These are phyloP conservation scores for Trichophyton simii DNA, from an alignment of 2,329 filamentous ascomycete genomes.

Conservation along the genomic window DNA sequence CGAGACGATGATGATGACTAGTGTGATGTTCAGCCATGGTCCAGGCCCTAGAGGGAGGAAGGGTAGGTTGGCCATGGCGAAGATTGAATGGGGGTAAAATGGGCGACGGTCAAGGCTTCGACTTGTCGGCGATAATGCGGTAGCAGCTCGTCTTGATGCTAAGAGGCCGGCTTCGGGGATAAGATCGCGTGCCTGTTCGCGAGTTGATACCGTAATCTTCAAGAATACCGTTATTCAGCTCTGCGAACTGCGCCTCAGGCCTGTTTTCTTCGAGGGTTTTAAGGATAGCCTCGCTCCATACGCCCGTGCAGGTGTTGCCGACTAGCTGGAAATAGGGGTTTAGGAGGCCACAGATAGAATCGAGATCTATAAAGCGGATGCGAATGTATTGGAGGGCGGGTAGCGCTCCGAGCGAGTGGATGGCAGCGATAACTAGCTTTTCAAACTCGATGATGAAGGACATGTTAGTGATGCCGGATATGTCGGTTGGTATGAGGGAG, in stretches of 20 bases:
- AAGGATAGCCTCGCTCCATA: conserved; percentile 60
- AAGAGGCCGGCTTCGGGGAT: conserved; percentile 27
- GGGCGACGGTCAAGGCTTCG: conserved; percentile 16
- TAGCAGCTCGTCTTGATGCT: conserved; percentile 31
- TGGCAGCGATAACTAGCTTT: conserved; percentile 50
- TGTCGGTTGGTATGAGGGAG: conserved; percentile 43
- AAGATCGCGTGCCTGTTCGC: conserved; percentile 24
- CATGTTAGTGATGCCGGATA: conserved; percentile 58
- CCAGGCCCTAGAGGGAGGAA: too few species aligned
- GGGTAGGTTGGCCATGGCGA: too few species aligned
- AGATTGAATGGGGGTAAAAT: background rate
- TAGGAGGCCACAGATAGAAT: conserved; percentile 56
- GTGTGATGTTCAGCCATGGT: background rate
- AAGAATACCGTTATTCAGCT: conserved; percentile 53
- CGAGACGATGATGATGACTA: background rate
- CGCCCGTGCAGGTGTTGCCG: conserved; percentile 50
- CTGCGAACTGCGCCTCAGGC: conserved; percentile 46
- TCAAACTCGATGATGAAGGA: conserved; percentile 62
- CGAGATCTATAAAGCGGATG: conserved; percentile 64
- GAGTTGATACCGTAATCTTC: conserved; percentile 22
- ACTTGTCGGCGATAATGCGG: conserved; percentile 29
- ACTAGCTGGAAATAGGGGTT: conserved; percentile 61
- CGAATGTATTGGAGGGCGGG: conserved; percentile 51
- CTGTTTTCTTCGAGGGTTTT: conserved; percentile 47
- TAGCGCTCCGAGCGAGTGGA: conserved; percentile 48